These are phyloP conservation scores for Puccinia horiana DNA, from an alignment of 1,284 basidiomycete genomes.

Conservation along the genomic window DNA sequence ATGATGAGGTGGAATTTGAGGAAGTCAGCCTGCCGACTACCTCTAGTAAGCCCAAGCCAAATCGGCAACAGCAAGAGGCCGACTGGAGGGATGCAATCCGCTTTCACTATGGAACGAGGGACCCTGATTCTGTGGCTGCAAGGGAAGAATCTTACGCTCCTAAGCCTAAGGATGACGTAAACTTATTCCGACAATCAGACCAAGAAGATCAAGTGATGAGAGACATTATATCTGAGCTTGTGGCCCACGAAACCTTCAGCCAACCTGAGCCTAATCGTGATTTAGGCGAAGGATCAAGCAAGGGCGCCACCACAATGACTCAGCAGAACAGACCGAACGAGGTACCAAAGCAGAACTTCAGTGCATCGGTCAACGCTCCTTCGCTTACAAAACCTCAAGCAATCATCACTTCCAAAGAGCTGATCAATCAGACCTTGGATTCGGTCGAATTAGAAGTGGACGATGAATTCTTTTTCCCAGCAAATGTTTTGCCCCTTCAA, in stretches of 20 bases:
- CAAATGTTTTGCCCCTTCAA: neutral
- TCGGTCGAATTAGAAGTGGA: conserved; percentile 45
- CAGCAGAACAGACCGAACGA: neutral
- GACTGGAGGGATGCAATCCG: conserved; percentile 31
- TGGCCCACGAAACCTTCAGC: neutral
- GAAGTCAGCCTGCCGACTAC: conserved; percentile 53
- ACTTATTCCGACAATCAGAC: conserved; percentile 23
- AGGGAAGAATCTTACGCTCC: neutral
- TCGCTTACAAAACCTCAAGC: neutral
- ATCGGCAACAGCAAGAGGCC: conserved; percentile 12
- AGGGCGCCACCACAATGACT: neutral
- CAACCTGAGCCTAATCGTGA: neutral
- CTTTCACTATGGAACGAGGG: conserved; percentile 31
- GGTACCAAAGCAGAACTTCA: neutral
- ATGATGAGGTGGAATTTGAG: conserved; percentile 56
- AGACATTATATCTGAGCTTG: conserved; percentile 27
- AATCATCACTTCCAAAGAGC: neutral
- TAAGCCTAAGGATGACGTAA: neutral
- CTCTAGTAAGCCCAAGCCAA: neutral
- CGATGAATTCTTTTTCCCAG: conserved; percentile 12
- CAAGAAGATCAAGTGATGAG: conserved; percentile 44
- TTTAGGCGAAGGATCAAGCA: conserved; percentile 43
- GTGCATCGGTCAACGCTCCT: neutral
- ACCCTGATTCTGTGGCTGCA: neutral
- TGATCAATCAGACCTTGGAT: neutral